phyloP scores from a whole-genome alignment of 2,329 filamentous ascomycete genomes.

The Aspergillus sp. region DNA sequence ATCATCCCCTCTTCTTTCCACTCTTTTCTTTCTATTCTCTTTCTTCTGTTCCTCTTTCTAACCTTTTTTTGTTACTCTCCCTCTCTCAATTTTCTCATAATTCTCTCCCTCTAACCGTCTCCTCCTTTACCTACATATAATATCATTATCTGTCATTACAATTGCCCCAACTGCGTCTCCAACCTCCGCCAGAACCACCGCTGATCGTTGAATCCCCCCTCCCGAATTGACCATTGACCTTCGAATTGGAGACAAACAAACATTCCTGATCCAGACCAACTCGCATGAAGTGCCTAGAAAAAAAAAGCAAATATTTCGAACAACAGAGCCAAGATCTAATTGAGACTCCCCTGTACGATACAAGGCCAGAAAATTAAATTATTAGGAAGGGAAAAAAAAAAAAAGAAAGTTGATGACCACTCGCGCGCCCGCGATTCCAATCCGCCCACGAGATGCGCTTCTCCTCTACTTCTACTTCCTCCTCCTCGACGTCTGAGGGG shows the following conservation, averaged over 20 bases:
- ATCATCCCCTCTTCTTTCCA: conserved; percentile 15
- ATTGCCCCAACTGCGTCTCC: no score
- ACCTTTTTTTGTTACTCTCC: not conserved
- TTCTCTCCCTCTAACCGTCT: not conserved
- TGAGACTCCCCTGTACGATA: no score
- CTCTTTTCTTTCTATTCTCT: conserved; percentile 3
- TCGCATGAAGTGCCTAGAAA: no score
- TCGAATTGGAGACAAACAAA: no score
- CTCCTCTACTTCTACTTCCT: not conserved
- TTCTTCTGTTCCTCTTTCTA: not conserved
- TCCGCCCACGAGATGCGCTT: not conserved
- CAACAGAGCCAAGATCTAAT: not conserved
- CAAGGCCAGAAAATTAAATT: not conserved
- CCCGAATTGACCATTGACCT: not conserved
- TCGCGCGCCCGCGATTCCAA: not conserved
- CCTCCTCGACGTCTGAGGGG: conserved; percentile 30
- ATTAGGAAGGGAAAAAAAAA: no score
- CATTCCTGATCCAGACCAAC: not conserved
- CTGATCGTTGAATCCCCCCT: not conserved
- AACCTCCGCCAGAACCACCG: not conserved
- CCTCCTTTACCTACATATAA: no score
- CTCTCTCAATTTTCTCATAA: not conserved
- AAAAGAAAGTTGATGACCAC: not conserved
- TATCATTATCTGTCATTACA: no score
- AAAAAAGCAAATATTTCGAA: not conserved